phyloP scores from a whole-genome alignment of 768 basidiomycete genomes.

The Lentinula aciculospora region DNA sequence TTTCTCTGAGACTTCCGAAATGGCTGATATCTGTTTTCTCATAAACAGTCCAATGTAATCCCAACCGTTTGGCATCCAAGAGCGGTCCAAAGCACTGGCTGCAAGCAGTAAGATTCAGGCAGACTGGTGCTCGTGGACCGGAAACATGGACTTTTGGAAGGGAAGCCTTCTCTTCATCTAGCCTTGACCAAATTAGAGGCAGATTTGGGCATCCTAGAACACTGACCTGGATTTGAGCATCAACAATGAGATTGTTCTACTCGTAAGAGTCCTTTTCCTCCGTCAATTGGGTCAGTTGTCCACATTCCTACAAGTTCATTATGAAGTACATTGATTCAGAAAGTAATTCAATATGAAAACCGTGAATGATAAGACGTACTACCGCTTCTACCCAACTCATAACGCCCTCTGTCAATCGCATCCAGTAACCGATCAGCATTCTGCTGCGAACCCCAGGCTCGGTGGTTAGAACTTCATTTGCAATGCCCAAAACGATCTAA shows the following conservation, averaged over 20 bases:
- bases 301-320: constrained; percentile 54
- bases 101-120: no score
- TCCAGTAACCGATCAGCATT: constrained; percentile 61
- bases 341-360: not conserved
- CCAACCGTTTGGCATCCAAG: no score
- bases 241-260: constrained; percentile 81
- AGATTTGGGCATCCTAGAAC: constrained; percentile 96
- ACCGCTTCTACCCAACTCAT: constrained; percentile 65
- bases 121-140: no score
- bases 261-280: constrained; percentile 89
- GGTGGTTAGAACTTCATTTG: constrained; percentile 68
- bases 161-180: constrained; percentile 58
- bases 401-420: constrained; percentile 81
- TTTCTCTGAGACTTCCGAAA: no score
- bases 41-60: no score
- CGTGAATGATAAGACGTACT: constrained; percentile 42
- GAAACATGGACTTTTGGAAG: no score
- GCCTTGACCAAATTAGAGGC: constrained; percentile 44
- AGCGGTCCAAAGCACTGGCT: no score
- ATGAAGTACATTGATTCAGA: not conserved
- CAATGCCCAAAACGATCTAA: constrained; percentile 74
- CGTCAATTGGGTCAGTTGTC: constrained; percentile 89
- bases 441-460: constrained; percentile 44
- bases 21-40: no score
- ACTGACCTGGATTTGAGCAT: constrained; percentile 74